A percentile compares a stretch with the other conserved stretches of the same genome.
These are phyloP conservation scores for Starmerella riodocensis DNA, from an alignment of 805 yeast species.

Conservation along the genomic window DNA sequence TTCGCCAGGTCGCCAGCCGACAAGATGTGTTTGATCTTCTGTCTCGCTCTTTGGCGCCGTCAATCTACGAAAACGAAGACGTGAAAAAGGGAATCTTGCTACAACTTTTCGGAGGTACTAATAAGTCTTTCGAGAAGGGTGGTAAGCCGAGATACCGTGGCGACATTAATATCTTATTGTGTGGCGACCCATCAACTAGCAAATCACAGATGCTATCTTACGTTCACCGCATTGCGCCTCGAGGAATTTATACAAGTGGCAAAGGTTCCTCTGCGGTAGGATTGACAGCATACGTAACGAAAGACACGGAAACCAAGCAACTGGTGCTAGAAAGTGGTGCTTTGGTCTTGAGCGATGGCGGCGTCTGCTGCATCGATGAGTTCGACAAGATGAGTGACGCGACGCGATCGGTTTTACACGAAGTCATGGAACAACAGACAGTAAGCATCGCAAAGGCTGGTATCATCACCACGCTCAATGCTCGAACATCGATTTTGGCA, in stretches of 20 bases:
- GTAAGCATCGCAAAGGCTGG: slow-evolving; percentile 98
- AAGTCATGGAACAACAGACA: slow-evolving; percentile 99
- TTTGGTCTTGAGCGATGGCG: slow-evolving; percentile 89
- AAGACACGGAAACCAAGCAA: slow-evolving; percentile 88
- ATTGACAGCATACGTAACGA: slow-evolving; percentile 88
- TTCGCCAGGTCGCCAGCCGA: slow-evolving; percentile 49
- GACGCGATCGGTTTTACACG: slow-evolving; percentile 89
- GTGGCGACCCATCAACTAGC: slow-evolving; percentile 98
- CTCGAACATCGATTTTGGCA: slow-evolving; percentile 89
- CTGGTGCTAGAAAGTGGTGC: slow-evolving; percentile 94
- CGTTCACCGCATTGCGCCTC: slow-evolving; percentile 93
- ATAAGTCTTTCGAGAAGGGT: slow-evolving; percentile 75
- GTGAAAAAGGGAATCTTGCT: slow-evolving; percentile 88
- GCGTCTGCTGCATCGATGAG: slow-evolving; percentile 97
- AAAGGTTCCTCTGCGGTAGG: slow-evolving; percentile 99
- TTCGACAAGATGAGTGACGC: slow-evolving; percentile 95
- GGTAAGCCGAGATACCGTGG: slow-evolving; percentile 80
- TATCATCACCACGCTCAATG: slow-evolving; percentile 89
- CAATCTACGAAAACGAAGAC: slow-evolving; percentile 90
- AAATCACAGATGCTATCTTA: slow-evolving; percentile 89
- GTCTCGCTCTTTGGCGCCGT: slow-evolving; percentile 90
- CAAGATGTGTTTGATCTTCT: slow-evolving; percentile 73
- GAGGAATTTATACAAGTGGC: slow-evolving; percentile 97
- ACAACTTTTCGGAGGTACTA: slow-evolving; percentile 91
- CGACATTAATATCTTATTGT: slow-evolving; percentile 75